Conservation (phyloP, 805 yeast genomes). For the Starmerella apicola region DNA sequence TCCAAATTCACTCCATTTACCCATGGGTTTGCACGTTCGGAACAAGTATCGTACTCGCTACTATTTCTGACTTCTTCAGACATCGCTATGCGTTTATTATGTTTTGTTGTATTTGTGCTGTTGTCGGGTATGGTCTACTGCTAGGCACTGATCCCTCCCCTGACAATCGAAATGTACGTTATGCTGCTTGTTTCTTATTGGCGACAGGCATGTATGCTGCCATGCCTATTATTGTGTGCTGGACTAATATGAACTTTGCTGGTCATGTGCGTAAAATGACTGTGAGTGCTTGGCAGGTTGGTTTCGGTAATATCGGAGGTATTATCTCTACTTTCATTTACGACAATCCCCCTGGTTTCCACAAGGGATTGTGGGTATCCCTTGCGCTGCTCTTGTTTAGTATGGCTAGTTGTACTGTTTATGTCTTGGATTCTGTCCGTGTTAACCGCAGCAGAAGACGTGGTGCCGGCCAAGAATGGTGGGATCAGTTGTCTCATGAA, state of each 20-base stretch:
- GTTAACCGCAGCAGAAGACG: constrained; percentile 24
- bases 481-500: constrained; percentile 17
- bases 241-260: constrained; percentile 49
- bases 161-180: constrained; percentile 34
- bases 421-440: constrained; percentile 26
- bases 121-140: constrained; percentile 46
- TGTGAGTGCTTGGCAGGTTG: constrained; percentile 50
- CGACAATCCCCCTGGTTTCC: constrained; percentile 48
- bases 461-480: constrained; percentile 21
- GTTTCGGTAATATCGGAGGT: constrained; percentile 66
- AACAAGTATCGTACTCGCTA: constrained; percentile 48
- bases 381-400: constrained; percentile 39
- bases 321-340: constrained; percentile 50
- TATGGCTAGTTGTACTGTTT: constrained; percentile 28
- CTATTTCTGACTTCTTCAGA: constrained; percentile 43
- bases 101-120: constrained; percentile 24
- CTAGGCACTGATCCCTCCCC: constrained; percentile 32
- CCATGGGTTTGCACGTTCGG: constrained; percentile 77
- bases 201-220: constrained; percentile 49
- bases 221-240: constrained; percentile 60
- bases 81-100: constrained; percentile 27
- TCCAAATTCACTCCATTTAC: constrained; percentile 71
- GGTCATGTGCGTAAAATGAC: constrained; percentile 52
- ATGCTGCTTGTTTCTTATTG: constrained; percentile 51
- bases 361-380: constrained; percentile 41